Evolutionary conservation across 139 green algal species (phyloP).

Genomic region (Trebouxia sp.): DNA sequence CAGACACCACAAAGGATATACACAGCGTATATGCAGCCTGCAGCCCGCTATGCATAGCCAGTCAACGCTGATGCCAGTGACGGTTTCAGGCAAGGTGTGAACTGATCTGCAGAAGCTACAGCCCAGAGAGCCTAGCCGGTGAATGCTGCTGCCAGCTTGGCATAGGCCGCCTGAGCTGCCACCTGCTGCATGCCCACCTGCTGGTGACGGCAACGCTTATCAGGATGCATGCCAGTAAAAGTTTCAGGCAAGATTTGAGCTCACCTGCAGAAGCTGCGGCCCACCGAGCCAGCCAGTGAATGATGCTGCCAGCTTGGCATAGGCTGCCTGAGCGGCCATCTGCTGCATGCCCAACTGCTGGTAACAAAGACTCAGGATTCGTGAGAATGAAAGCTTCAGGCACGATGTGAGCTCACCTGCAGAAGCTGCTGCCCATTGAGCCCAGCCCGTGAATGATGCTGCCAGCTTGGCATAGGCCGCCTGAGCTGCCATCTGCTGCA

Average conservation of each 20-base stretch:
- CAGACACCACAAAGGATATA: no score
- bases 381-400: not conserved
- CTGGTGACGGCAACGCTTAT: not conserved
- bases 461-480: constrained; percentile 13
- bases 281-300: no score
- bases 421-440: not conserved
- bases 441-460: not conserved
- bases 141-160: not conserved
- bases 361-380: not conserved
- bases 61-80: no score
- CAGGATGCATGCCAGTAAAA: not conserved
- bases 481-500: constrained; percentile 21
- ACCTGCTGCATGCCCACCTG: constrained; percentile 18
- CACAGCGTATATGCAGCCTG: no score
- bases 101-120: not conserved
- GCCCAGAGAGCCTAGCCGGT: not conserved
- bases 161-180: constrained; percentile 21
- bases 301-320: no score
- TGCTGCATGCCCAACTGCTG: constrained; percentile 14
- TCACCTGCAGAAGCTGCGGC: constrained; percentile 15
- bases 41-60: no score
- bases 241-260: not conserved
- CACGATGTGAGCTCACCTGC: not conserved
- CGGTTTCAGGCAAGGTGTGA: not conserved
- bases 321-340: constrained; percentile 21